A percentile compares a stretch with the other conserved stretches of the same genome.
Conservation (phyloP, 2,329 filamentous ascomycete species). For the Elsinoe batatas region DNA sequence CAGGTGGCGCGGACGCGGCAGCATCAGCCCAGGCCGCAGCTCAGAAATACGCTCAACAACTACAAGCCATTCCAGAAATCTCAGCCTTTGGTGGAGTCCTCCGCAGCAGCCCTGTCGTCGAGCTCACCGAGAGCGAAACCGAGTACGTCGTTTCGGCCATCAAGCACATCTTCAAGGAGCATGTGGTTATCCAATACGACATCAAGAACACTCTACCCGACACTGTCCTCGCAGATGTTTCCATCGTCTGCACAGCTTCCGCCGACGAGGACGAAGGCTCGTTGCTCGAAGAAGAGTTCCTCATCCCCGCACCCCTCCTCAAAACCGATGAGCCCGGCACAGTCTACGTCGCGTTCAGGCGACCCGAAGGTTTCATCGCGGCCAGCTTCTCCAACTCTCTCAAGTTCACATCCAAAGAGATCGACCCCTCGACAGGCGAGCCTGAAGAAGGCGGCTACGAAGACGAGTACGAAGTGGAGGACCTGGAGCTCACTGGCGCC, state of each 20-base stretch:
- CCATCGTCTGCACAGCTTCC: conserved; percentile 70
- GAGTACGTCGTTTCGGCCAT: conserved; percentile 90
- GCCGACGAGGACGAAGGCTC: conserved; percentile 75
- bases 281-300: conserved; percentile 71
- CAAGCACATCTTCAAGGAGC: conserved; percentile 97
- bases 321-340: conserved; percentile 79
- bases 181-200: conserved; percentile 91
- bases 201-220: conserved; percentile 94
- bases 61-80: conserved; percentile 83
- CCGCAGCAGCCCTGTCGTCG: conserved; percentile 77
- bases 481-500: conserved; percentile 80
- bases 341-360: conserved; percentile 91
- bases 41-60: conserved; percentile 80
- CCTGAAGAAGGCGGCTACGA: conserved; percentile 90
- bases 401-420: conserved; percentile 96
- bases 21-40: conserved; percentile 63
- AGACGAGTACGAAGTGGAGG: conserved; percentile 94
- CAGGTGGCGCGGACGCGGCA: conserved; percentile 66
- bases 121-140: conserved; percentile 92
- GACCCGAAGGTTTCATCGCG: conserved; percentile 68
- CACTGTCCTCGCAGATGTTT: conserved; percentile 82
- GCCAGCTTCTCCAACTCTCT: conserved; percentile 83
- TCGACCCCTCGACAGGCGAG: conserved; percentile 87
- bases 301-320: conserved; percentile 77
- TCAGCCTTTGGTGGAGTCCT: conserved; percentile 80